Base-by-base conservation (phyloP, 2,329 filamentous ascomycete species). In the Botrytis hyacinthi region DNA sequence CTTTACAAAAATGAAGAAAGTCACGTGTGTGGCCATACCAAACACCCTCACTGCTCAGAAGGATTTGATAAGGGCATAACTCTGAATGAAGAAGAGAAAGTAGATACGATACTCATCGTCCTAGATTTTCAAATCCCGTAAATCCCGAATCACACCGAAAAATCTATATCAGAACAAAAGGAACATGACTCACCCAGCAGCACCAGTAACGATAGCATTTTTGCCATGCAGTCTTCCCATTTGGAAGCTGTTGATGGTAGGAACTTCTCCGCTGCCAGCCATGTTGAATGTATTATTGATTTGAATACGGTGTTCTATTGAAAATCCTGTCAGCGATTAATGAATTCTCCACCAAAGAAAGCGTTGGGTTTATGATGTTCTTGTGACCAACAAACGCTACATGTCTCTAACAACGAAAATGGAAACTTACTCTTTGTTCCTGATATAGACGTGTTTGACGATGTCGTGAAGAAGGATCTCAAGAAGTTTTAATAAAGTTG, bases 171-270 rank as follows among this genome's bases (percentile, higher is more conserved):
- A 26, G 5, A n/a, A 26, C 9, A 35, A 9, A 37, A 42, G 32
- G 51, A 1, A n/a, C 60, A 71, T 63, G 61, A 83, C 86, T 81
- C 85, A 92, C 90, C 90, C 90, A 79, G 89, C 91, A 76, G 89
- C 91, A 78, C 91, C 91, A 54, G 91, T 93, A 80, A 93, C 86
- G 79, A 93, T 80, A 10, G 82, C 80, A 74, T 83, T 83, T 75
- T 82, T 82, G 57, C 80, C 80, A 75, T 78, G 75, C 46, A 81
- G 73, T 76, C 80, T 78, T 73, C 80, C 81, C 78, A 81, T 80
- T n/a, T 76, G 76, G 69, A 81, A 73, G 73, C 80, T 80, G 76
- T 82, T 82, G 76, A 81, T 81, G 67, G 80, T 81, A 35, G 76
- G 76, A 65, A 77, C 68, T 74, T 46, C 70, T 68, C 65, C 65